Conservation (phyloP, 257 asterid genomes). For the Cruciata laevipes region DNA sequence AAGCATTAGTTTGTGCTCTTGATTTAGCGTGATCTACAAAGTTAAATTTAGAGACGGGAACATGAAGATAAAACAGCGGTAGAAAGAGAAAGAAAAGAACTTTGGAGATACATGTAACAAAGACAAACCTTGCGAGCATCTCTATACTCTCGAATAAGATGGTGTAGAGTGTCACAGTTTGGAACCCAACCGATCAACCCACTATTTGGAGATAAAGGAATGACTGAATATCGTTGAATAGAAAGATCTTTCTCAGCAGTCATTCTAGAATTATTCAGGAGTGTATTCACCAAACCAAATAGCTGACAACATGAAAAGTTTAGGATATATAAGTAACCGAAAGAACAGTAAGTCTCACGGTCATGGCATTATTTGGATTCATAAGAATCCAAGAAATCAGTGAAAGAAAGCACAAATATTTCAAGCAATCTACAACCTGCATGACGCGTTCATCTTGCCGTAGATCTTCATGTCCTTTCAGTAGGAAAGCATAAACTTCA, state of each 20-base stretch:
- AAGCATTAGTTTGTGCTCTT: slow-evolving; percentile 96
- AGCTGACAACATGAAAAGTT: slow-evolving; percentile 45
- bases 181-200: slow-evolving; percentile 99
- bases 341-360: background rate
- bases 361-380: background rate
- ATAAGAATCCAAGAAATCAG: background rate
- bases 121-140: slow-evolving; percentile 85
- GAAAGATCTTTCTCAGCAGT: slow-evolving; percentile 93
- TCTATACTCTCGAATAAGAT: slow-evolving; percentile 91
- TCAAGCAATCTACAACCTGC: slow-evolving; percentile 54
- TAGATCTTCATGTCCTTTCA: slow-evolving; percentile 96
- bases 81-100: background rate
- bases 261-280: slow-evolving; percentile 84
- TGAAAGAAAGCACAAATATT: slow-evolving; percentile 7
- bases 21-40: slow-evolving; percentile 80
- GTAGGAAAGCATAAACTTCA: slow-evolving; percentile 87
- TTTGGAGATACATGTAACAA: background rate
- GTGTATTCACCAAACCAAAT: slow-evolving; percentile 91
- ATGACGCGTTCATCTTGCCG: slow-evolving; percentile 99
- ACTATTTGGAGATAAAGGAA: slow-evolving; percentile 95
- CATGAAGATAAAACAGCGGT: background rate
- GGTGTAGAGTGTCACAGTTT: slow-evolving; percentile 92
- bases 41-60: slow-evolving; percentile 23
- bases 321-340: slow-evolving; percentile 11
- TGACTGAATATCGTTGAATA: slow-evolving; percentile 86